Percentiles rank a stretch among this genome's conserved stretches.
Evolutionary conservation across 2,329 filamentous ascomycete species (phyloP).

Genomic region (Diaporthe citrichinensis): DNA sequence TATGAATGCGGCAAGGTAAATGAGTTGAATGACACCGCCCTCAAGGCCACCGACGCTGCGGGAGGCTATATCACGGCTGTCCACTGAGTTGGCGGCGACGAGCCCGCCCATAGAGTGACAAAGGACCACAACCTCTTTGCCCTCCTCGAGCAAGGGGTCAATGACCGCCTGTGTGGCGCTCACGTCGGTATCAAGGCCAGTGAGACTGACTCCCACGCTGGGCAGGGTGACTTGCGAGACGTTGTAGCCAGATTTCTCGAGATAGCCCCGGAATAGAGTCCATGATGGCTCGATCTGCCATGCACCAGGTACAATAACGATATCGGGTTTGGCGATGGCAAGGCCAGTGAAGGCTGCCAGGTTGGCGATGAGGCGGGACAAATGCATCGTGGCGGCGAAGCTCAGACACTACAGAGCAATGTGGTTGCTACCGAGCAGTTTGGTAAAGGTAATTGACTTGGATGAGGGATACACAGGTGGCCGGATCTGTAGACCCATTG

Average conservation of each 20-base stretch:
- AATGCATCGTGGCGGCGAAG: background rate
- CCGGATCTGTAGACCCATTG: background rate
- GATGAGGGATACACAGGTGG: background rate
- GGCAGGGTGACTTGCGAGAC: background rate
- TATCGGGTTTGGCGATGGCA: background rate
- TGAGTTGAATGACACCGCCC: background rate
- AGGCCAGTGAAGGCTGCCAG: background rate
- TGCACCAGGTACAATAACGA: background rate
- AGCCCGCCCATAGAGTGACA: background rate
- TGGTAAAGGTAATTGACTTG: background rate
- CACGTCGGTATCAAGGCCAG: background rate
- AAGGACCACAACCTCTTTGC: background rate
- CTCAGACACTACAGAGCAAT: background rate
- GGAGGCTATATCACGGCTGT: background rate
- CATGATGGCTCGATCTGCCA: conserved; percentile 1
- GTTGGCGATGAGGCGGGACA: background rate
- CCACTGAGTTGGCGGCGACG: background rate
- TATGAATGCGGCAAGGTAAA: background rate
- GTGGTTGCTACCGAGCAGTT: background rate
- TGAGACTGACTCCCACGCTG: background rate
- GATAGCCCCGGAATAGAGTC: background rate
- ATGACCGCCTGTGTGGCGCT: background rate
- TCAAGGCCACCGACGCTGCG: background rate
- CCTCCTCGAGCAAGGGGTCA: background rate
- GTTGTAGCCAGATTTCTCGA: background rate